A percentile compares a stretch with the other conserved stretches of the same genome.
Conservation (phyloP, 257 asterid species). For the Datura wrightii region DNA sequence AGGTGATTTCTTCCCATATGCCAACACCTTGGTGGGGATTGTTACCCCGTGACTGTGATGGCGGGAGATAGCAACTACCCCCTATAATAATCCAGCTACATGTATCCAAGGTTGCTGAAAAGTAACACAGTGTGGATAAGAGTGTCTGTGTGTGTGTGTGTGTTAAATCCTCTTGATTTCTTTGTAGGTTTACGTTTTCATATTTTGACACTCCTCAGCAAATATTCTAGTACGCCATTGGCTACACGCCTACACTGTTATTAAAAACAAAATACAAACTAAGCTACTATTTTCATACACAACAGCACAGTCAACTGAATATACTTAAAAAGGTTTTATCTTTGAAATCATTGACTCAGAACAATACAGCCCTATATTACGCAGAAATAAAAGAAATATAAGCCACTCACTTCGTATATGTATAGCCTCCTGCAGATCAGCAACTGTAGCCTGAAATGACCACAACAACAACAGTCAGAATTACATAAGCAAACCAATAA, state of each 20-base stretch:
- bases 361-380: not conserved
- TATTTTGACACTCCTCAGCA: too few species aligned
- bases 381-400: slow-evolving; percentile 16
- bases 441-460: slow-evolving; percentile 75
- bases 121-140: too few species aligned
- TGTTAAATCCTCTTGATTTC: too few species aligned
- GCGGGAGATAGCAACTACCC: not conserved
- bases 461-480: slow-evolving; percentile 15
- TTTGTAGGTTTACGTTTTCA: too few species aligned
- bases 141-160: too few species aligned
- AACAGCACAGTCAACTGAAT: not conserved
- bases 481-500: slow-evolving; percentile 5
- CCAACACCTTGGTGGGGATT: not conserved
- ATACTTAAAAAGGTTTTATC: not conserved
- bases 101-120: too few species aligned
- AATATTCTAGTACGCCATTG: too few species aligned
- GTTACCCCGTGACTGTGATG: not conserved
- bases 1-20: not conserved
- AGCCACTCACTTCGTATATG: slow-evolving; percentile 71
- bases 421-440: slow-evolving; percentile 95
- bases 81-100: not conserved
- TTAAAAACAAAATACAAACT: not conserved
- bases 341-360: not conserved
- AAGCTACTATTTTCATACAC: not conserved
- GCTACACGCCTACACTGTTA: not conserved